Evolutionary conservation across 768 basidiomycete genomes (phyloP).

Genomic region (Butyriboletus loyo): DNA sequence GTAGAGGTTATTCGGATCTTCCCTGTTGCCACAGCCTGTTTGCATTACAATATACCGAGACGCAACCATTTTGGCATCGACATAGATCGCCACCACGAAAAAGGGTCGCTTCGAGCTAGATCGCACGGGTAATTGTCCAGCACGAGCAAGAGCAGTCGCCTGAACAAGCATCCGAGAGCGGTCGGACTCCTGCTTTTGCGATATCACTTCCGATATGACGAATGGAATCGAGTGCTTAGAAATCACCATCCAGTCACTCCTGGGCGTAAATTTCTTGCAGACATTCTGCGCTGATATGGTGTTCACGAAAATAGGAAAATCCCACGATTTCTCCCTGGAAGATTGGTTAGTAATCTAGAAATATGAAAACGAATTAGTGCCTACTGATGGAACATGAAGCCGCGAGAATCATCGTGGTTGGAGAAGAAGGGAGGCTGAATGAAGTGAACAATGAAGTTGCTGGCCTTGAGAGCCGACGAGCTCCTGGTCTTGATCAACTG

Average conservation of each 20-base stretch:
- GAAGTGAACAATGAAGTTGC: slow-evolving; percentile 10
- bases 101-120: neutral
- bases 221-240: neutral
- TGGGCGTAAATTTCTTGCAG: slow-evolving; percentile 3
- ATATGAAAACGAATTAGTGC: neutral
- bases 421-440: slow-evolving; percentile 12
- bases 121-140: neutral
- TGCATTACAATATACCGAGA: slow-evolving; percentile 7
- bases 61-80: neutral
- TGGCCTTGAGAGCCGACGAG: neutral
- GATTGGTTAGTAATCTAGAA: neutral
- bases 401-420: neutral
- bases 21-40: neutral
- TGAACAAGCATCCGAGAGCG: slow-evolving; percentile 14
- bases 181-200: neutral
- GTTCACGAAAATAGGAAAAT: slow-evolving; percentile 11
- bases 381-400: neutral
- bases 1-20: neutral
- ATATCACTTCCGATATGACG: slow-evolving; percentile 10
- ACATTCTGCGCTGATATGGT: rapidly evolving
- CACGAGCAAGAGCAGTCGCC: neutral
- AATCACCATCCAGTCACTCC: slow-evolving; percentile 4
- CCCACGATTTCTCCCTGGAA: slow-evolving; percentile 6
- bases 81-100: slow-evolving; percentile 15
- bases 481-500: rapidly evolving